These are phyloP conservation scores for Hordeum marinum DNA, from an alignment of 176 grass and related monocot genomes.

Conservation along the genomic window DNA sequence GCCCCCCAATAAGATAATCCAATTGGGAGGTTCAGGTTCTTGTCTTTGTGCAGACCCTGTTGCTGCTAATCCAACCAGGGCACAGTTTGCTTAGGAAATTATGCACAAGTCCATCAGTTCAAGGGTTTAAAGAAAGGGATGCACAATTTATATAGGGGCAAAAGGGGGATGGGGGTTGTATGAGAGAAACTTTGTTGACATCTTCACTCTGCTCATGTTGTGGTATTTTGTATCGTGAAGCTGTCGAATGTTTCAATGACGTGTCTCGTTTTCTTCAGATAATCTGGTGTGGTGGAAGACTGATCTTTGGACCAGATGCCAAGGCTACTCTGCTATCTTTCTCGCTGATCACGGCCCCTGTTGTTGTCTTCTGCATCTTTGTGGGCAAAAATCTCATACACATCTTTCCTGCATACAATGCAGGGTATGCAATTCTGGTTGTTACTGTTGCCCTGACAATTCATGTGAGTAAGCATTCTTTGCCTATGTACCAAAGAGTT, in stretches of 20 bases:
- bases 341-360: constrained; percentile 63
- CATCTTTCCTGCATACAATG: constrained; percentile 79
- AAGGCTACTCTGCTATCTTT: constrained; percentile 69
- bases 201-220: background rate
- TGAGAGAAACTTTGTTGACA: background rate
- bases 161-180: background rate
- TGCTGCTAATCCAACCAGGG: background rate
- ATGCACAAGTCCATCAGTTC: background rate
- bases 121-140: background rate
- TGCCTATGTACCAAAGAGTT: constrained; percentile 13
- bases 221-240: background rate
- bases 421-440: constrained; percentile 75
- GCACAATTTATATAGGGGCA: too few relatives aligned
- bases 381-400: constrained; percentile 87
- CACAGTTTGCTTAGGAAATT: background rate
- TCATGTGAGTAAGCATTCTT: constrained; percentile 66
- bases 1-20: constrained; percentile 26
- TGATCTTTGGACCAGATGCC: constrained; percentile 98
- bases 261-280: constrained; percentile 56
- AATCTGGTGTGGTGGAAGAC: constrained; percentile 79
- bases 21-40: background rate
- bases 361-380: constrained; percentile 74
- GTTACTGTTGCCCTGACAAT: constrained; percentile 64
- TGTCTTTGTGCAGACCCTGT: background rate
- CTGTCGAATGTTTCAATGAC: constrained; percentile 19